These are phyloP conservation scores for Penicillium expansum DNA, from an alignment of 2,329 filamentous ascomycete genomes.

Conservation along the genomic window DNA sequence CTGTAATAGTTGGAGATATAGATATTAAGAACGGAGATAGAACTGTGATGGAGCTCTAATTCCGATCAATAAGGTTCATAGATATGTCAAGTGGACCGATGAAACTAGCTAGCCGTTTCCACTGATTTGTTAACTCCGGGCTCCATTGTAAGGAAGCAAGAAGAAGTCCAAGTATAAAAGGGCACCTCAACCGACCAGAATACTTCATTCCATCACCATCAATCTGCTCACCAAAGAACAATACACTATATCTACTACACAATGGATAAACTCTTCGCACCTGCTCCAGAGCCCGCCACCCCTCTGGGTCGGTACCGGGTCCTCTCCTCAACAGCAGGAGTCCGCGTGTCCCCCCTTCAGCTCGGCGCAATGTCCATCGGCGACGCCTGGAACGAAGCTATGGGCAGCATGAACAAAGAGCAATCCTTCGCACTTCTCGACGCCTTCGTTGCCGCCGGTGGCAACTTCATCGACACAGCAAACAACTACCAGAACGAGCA, in stretches of 20 bases:
- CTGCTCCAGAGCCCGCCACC: conserved; percentile 55
- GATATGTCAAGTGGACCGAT: neutral
- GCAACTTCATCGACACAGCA: conserved; percentile 72
- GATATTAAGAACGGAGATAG: neutral
- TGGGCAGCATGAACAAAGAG: conserved; percentile 65
- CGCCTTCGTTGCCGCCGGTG: conserved; percentile 62
- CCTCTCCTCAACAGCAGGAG: conserved; percentile 62
- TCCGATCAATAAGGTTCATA: too few species aligned
- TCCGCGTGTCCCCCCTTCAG: conserved; percentile 65
- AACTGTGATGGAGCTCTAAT: neutral
- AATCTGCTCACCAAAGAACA: neutral
- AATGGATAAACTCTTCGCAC: conserved; percentile 32
- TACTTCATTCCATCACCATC: neutral
- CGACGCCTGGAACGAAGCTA: conserved; percentile 46
- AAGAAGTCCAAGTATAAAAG: neutral
- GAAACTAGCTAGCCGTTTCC: neutral
- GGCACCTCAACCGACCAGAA: neutral
- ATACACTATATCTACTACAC: neutral
- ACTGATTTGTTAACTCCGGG: neutral
- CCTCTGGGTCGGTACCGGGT: conserved; percentile 64
- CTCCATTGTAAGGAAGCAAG: neutral
- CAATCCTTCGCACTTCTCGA: conserved; percentile 64
- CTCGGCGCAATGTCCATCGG: conserved; percentile 42
- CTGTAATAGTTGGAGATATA: too few species aligned
- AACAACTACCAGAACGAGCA: conserved; percentile 67